These are phyloP conservation scores for Grosmannia clavigera DNA, from an alignment of 2,329 filamentous ascomycete species.

Conservation along the genomic window DNA sequence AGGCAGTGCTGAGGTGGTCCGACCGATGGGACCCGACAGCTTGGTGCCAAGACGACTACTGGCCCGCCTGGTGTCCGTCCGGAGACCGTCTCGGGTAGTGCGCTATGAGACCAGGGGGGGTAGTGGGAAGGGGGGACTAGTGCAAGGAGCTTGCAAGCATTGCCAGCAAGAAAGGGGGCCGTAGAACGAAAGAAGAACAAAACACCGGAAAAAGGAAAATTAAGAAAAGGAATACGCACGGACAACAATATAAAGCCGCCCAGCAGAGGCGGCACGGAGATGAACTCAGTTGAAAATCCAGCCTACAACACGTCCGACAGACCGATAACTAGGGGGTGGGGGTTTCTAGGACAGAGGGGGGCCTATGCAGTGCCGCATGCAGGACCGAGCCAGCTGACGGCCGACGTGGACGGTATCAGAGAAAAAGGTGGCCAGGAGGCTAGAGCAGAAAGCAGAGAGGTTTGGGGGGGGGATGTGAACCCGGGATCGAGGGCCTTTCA, in stretches of 20 bases:
- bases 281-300: background rate
- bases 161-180: too few relatives aligned
- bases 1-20: background rate
- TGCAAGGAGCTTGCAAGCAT: too few relatives aligned
- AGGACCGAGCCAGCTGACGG: too few relatives aligned
- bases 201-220: background rate
- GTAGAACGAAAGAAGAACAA: too few relatives aligned
- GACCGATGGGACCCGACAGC: background rate
- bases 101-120: background rate
- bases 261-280: background rate
- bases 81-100: background rate
- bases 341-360: too few relatives aligned
- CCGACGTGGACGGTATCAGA: too few relatives aligned
- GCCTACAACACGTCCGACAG: background rate
- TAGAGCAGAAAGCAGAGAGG: too few relatives aligned
- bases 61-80: background rate
- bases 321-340: too few relatives aligned
- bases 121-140: background rate
- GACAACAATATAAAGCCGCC: background rate
- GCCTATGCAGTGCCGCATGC: too few relatives aligned
- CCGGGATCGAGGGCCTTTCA: background rate
- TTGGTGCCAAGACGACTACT: background rate
- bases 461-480: background rate
- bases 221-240: background rate
- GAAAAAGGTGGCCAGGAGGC: too few relatives aligned